These are phyloP conservation scores for Theileria luwenshuni DNA, from an alignment of 169 alveolate genomes.

Conservation along the genomic window DNA sequence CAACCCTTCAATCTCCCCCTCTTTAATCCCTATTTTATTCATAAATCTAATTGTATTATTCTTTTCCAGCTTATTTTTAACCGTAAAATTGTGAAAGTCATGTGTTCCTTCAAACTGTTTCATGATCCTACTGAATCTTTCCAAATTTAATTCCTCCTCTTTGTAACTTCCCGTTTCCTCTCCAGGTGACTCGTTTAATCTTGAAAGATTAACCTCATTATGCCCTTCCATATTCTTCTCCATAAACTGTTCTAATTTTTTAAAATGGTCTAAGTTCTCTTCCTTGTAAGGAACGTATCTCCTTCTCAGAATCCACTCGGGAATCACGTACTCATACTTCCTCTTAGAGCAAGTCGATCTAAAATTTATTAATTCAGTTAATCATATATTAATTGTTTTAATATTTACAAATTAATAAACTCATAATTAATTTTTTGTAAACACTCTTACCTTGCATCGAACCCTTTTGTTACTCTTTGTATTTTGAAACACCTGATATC, in stretches of 20 bases:
- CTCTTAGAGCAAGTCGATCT: slow-evolving; percentile 81
- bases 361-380: neutral
- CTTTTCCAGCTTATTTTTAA: slow-evolving; percentile 67
- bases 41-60: slow-evolving; percentile 77
- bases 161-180: slow-evolving; percentile 49
- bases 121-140: slow-evolving; percentile 60
- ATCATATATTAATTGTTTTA: neutral
- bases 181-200: slow-evolving; percentile 20
- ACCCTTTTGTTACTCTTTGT: slow-evolving; percentile 81
- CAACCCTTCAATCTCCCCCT: slow-evolving; percentile 25
- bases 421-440: neutral
- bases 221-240: slow-evolving; percentile 24
- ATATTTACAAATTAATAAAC: neutral
- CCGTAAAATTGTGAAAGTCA: slow-evolving; percentile 79
- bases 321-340: slow-evolving; percentile 79
- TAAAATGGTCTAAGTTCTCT: slow-evolving; percentile 25
- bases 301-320: slow-evolving; percentile 67
- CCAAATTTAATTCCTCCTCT: slow-evolving; percentile 66
- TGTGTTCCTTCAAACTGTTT: slow-evolving; percentile 75
- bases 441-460: slow-evolving; percentile 75
- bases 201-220: slow-evolving; percentile 15
- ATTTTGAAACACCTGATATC: slow-evolving; percentile 75
- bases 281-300: slow-evolving; percentile 43
- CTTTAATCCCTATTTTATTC: slow-evolving; percentile 67
- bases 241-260: slow-evolving; percentile 22